Percentiles rank a stretch among this genome's conserved stretches.
Evolutionary conservation across 1,284 basidiomycete genomes (phyloP).

Genomic region (Cutaneotrichosporon cutaneum): DNA sequence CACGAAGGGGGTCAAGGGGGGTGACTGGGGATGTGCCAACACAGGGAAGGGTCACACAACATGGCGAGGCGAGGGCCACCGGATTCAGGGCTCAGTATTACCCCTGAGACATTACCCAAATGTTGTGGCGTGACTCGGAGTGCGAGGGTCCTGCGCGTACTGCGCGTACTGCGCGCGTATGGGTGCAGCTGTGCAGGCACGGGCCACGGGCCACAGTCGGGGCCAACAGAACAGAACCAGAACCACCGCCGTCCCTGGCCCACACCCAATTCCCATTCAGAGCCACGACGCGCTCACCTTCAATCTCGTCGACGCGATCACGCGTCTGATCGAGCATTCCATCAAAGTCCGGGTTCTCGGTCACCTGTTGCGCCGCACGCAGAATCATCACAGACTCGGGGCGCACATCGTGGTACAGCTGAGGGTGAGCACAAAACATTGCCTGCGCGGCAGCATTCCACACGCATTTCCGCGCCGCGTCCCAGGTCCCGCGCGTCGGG

Average conservation of each 20-base stretch:
- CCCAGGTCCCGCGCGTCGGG: not conserved
- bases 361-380: conserved; percentile 66
- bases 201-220: not conserved
- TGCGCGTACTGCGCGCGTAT: no score
- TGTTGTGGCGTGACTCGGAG: conserved; percentile 10
- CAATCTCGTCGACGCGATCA: conserved; percentile 64
- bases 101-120: conserved; percentile 15
- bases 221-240: not conserved
- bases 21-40: not conserved
- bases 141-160: no score
- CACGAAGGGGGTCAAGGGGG: not conserved
- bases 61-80: conserved; percentile 5
- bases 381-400: conserved; percentile 74
- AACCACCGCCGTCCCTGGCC: no score
- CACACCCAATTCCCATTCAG: no score
- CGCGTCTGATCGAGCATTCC: conserved; percentile 67
- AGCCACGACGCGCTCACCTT: conserved; percentile 38
- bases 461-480: not conserved
- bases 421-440: not conserved
- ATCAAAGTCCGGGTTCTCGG: conserved; percentile 69
- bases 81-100: not conserved
- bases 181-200: no score
- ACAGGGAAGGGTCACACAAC: not conserved
- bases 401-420: conserved; percentile 65
- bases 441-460: not conserved